Conservation (phyloP, 352 stramenopile genomes). For the Aphanomyces euteiches region DNA sequence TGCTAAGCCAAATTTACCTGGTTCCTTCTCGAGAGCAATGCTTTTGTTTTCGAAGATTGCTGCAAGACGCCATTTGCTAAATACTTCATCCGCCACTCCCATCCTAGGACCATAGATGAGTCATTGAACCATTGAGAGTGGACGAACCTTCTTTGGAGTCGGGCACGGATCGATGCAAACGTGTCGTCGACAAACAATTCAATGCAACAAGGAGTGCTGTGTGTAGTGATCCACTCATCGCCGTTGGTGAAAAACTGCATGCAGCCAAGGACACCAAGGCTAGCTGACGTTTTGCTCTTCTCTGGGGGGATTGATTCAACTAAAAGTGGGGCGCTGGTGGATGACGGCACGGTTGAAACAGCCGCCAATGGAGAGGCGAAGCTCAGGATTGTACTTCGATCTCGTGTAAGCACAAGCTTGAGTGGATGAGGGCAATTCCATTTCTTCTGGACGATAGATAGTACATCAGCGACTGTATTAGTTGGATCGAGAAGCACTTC, state of each 20-base stretch:
- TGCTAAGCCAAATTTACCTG: conserved; percentile 32
- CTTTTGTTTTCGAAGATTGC: conserved; percentile 76
- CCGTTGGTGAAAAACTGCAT: conserved; percentile 68
- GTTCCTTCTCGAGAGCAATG: conserved; percentile 39
- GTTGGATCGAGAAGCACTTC: conserved; percentile 64
- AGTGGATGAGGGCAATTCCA: conserved; percentile 20
- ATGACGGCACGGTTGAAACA: not conserved
- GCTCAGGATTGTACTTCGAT: not conserved
- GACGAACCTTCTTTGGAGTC: conserved; percentile 57
- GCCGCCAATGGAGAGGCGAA: not conserved
- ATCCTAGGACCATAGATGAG: conserved; percentile 44
- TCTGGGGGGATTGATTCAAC: conserved; percentile 10
- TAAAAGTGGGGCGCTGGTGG: not conserved
- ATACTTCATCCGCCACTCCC: conserved; percentile 58
- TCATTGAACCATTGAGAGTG: conserved; percentile 23
- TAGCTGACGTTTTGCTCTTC: not conserved
- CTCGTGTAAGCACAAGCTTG: conserved; percentile 34
- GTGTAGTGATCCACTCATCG: conserved; percentile 61
- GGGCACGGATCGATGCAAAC: conserved; percentile 58
- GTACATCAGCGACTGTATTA: conserved; percentile 48
- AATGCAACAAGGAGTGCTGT: conserved; percentile 65
- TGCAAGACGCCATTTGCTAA: conserved; percentile 66
- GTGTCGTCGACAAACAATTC: conserved; percentile 65
- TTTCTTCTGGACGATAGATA: conserved; percentile 42
- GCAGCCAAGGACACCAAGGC: conserved; percentile 50